Conservation (phyloP, 2,329 filamentous ascomycete genomes). For the Fusarium sp. region DNA sequence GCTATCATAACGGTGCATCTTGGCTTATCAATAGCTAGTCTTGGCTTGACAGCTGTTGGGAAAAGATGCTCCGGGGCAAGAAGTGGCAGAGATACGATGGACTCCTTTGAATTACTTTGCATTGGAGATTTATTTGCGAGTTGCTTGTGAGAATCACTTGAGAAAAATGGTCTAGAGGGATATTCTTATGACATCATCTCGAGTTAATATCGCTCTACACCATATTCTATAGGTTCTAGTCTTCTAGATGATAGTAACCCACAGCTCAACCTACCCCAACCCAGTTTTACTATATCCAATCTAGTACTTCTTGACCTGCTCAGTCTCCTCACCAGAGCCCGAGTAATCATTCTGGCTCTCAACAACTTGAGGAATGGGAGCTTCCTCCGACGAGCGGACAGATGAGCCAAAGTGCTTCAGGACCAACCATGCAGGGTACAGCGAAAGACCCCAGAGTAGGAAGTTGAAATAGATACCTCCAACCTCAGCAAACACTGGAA, state of each 20-base stretch:
- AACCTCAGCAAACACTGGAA: constrained; percentile 71
- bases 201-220: background rate
- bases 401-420: constrained; percentile 57
- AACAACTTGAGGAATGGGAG: background rate
- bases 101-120: background rate
- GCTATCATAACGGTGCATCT: background rate
- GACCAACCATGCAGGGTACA: constrained; percentile 76
- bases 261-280: no score
- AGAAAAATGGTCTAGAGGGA: rapidly evolving
- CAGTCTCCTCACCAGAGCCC: constrained; percentile 36
- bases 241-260: no score
- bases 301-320: constrained; percentile 28
- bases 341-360: constrained; percentile 29
- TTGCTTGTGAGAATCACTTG: background rate
- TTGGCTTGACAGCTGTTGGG: background rate
- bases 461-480: constrained; percentile 79
- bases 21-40: background rate
- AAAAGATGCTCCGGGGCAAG: background rate
- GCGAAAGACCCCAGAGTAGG: constrained; percentile 71
- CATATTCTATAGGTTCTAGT: background rate
- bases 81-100: background rate
- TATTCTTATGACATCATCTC: background rate
- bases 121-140: background rate
- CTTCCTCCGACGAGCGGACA: constrained; percentile 1
- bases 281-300: background rate